phyloP scores from a whole-genome alignment of 257 asterid genomes.

The Lycium ferocissimum region DNA sequence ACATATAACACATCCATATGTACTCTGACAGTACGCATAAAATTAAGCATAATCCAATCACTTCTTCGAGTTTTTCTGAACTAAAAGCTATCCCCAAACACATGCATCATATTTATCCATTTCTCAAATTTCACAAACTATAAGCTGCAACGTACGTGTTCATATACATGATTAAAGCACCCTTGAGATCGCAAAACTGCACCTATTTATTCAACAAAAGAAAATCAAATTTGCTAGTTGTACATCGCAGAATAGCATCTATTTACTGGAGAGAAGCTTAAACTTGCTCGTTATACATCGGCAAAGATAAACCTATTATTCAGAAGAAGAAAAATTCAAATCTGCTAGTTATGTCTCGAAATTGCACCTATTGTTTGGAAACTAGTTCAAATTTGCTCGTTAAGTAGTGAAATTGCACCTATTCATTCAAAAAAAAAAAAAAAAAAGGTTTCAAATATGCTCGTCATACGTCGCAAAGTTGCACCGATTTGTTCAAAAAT shows the following conservation, averaged over 20 bases:
- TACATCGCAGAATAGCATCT: not conserved
- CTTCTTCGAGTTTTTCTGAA: not conserved
- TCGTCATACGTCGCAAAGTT: no score
- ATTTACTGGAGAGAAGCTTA: not conserved
- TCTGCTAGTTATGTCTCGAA: not conserved
- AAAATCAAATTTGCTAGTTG: not conserved
- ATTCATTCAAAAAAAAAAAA: no score
- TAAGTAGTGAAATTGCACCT: not conserved
- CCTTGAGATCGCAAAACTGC: not conserved
- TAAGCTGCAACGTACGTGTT: not conserved
- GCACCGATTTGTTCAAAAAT: not conserved
- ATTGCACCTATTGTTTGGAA: not conserved
- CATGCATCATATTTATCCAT: constrained; percentile 4
- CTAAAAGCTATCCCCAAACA: not conserved
- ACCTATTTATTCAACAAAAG: not conserved
- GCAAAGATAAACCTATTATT: not conserved
- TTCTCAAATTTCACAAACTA: constrained; percentile 12
- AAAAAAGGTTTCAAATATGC: not conserved
- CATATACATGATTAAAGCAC: not conserved
- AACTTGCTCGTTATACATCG: not conserved
- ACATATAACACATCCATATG: not conserved
- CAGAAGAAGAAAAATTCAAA: not conserved
- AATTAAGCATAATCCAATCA: constrained; percentile 2
- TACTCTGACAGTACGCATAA: not conserved
- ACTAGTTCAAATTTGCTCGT: not conserved